Base-by-base conservation (phyloP, 305 asterid species). In the Fraxinus angustifolia region DNA sequence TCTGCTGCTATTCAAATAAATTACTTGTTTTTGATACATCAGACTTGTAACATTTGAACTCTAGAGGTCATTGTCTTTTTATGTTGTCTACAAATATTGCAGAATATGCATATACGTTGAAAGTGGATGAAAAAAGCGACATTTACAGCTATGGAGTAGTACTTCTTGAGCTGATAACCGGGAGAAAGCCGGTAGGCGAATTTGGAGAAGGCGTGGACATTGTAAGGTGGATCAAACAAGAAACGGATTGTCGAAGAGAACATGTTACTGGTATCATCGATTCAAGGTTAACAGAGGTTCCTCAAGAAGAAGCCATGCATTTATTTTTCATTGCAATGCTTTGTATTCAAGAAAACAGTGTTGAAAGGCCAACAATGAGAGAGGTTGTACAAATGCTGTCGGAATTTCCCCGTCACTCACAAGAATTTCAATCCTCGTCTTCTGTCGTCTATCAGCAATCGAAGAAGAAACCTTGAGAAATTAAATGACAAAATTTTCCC, bases 331-430 rank as follows among this genome's bases (percentile, higher is more conserved):
- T 96, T 6, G 94, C 98, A 74, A 90, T 93, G 97, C 96, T 96
- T 17, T 94, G 99, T 83, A 81, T 90, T 19, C 97, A 92, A 78
- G 98, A 93, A 28, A 91, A 91, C 82, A 93, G 96, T 78, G 90
- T 96, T 74, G 97, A 96, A 80, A 87, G 99, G 21, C 99, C 99
- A 42, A 90, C 95, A 56, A 93, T 94, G 99, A 86, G 99, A 36
- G 97, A 91, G 86, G 99, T 94, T 38, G 95, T 94, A 85, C 97
- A 96, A 85, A 96, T 96, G 98, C 85, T 96, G 30, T 94, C 97
- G 6, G 98, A 96, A 82, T 91, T 85, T 40, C 95, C 97, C 0
- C 92, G 90, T 28, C 89, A 87, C 14, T 87, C 91, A 3, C 89
- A 88, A 2, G 88, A 88, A 28, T 60, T 78, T 36, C 90, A 85